Base-by-base conservation (phyloP, 2,329 filamentous ascomycete species). In the Cladosporium oxysporum region DNA sequence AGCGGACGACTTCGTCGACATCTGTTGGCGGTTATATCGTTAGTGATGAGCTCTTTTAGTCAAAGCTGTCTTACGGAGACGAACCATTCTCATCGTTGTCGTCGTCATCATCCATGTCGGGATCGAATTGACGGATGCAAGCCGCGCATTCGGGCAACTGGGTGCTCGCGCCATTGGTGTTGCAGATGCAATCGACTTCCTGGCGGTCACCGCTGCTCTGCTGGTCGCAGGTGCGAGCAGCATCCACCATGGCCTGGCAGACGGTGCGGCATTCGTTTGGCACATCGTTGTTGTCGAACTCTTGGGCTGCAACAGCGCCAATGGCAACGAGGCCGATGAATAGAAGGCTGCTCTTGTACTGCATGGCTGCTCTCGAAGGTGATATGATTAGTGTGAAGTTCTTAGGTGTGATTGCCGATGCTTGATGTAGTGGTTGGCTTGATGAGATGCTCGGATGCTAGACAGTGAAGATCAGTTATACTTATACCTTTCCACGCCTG, bases 271-370 rank as follows among this genome's bases (percentile, higher is more conserved):
- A 77, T 59, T 74, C 70, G 21, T 41, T 52, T 11, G 76, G 76
- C 23, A 77, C 71, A 33, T 76, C 73, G 65, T 73, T 67, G 66
- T 73, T 68, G 62, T 72, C 71, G 61, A 77, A 68, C n/a, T 76
- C 74, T 35, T 75, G 47, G 8, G 72, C 70, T 33, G 68, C 66
- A 60, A 73, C 68, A 55, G 69, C 62, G 58, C 53, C 52, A 14
- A 65, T 35, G 28, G 58, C 57, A 35, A 60, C 37, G 49, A 66
- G 52, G 52, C 65, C 60, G 52, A 68, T 58, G 60, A 65, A 16
- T n/a, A 65, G 49, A 47, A 66, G 47, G 60, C 49, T 58, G 52
- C 16, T 41, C 23, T 63, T 47, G 67, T 23, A 35, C 28, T 37
- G 49, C 61, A 63, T 63, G 49, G 11, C 26, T 55, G 61, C n/a